A percentile compares a stretch with the other conserved stretches of the same genome.
Evolutionary conservation across 2,329 filamentous ascomycete genomes (phyloP).

Genomic region (Zymoseptoria tritici): DNA sequence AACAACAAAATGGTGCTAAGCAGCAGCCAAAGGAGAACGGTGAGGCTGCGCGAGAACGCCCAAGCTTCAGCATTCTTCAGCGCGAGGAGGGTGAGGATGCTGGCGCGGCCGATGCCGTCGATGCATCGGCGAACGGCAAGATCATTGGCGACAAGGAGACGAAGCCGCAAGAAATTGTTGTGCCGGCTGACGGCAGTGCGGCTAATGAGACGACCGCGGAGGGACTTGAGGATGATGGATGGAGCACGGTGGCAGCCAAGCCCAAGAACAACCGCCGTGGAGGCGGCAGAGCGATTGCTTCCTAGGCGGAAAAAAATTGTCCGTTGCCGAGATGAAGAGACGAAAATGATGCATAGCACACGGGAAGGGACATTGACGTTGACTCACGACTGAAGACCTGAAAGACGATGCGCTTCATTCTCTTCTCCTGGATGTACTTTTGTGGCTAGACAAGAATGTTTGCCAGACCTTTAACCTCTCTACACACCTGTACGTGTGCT

Average conservation of each 20-base stretch:
- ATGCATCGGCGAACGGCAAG: conserved; percentile 43
- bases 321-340: not conserved
- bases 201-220: conserved; percentile 38
- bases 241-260: conserved; percentile 46
- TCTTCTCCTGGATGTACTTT: not conserved
- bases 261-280: conserved; percentile 39
- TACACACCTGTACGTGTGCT: not conserved
- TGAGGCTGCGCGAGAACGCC: conserved; percentile 25
- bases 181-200: conserved; percentile 30
- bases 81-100: conserved; percentile 34
- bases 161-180: conserved; percentile 48
- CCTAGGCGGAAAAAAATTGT: conserved; percentile 27
- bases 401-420: not conserved
- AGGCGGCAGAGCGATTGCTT: conserved; percentile 41
- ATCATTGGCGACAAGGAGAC: conserved; percentile 47
- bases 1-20: conserved; percentile 24
- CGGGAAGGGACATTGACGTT: not conserved
- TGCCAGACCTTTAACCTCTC: not conserved
- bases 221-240: conserved; percentile 45
- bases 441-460: not conserved
- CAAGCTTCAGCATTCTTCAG: conserved; percentile 38
- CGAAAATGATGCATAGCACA: not conserved
- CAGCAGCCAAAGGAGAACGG: conserved; percentile 32
- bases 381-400: not conserved
- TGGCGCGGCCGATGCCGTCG: conserved; percentile 34